Evolutionary conservation across 352 stramenopile genomes (phyloP), one percentile per base, ranked within the genome.

Genomic region (Phytopythium helicoides): DNA sequence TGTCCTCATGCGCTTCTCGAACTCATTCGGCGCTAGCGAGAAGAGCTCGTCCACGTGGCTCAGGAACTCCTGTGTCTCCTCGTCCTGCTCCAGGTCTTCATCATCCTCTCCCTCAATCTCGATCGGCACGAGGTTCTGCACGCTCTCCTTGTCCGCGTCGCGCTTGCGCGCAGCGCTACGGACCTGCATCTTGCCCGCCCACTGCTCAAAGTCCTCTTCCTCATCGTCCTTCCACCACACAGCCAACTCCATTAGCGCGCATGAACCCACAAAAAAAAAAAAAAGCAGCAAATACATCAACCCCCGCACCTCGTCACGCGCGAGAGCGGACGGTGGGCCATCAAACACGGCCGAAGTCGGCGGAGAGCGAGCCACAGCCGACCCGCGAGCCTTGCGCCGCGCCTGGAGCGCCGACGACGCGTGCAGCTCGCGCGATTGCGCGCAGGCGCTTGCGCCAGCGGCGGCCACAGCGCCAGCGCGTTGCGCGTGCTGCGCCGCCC

Each of bases 31-130:
- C 9, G 62, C 78, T 16, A 92, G 52, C 19, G 54, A 47, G 33
- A 92, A 88, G 10, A 92, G 59, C 25, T 90, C 72, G 38, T 92
- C 80, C 2, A 86, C 78, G 47, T 84, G 79, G 33, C 83, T 71
- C 33, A 92, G 47, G 44, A 93, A 89, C 58, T 83, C 66, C 33
- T 87, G 54, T 0, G 66, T 81, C 59, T 89, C 79, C 26, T 81
- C 56, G 37, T 92, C 77, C 1, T 66, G 34, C 3, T 73, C 62
- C 4, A 68, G 61, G n/a, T 62, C 69, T 3, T 73, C 67, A 15
- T 76, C 66, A 11, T 73, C 41, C 35, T 75, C 58, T 42, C 68
- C 67, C 2, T 79, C 62, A 18, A 64, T 55, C 21, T 65, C 54
- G 22, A 56, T 40, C 34, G 68, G 34, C 38, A 74, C 55, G 61